Evolutionary conservation across 2,329 filamentous ascomycete genomes (phyloP).

Genomic region (Aspergillus fructus): DNA sequence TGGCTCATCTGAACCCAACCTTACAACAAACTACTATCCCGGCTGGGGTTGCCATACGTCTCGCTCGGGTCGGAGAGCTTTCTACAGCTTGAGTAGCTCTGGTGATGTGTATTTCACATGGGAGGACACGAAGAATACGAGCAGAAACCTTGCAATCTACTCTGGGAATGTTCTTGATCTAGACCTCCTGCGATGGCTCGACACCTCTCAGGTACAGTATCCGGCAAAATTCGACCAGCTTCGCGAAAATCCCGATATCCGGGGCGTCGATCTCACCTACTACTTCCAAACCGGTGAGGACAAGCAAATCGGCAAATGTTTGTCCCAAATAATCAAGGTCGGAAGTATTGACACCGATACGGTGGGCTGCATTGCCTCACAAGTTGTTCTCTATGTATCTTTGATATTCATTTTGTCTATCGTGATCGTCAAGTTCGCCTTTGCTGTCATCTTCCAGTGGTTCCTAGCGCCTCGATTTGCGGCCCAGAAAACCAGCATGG

Average conservation of each 20-base stretch:
- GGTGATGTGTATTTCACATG: slow-evolving; percentile 96
- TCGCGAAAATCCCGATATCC: slow-evolving; percentile 67
- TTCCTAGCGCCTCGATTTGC: slow-evolving; percentile 86
- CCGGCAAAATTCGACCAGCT: slow-evolving; percentile 79
- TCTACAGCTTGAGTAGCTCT: slow-evolving; percentile 69
- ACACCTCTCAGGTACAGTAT: slow-evolving; percentile 72
- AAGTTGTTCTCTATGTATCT: slow-evolving; percentile 93
- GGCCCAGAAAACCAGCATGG: slow-evolving; percentile 80
- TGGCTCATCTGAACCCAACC: slow-evolving; percentile 75
- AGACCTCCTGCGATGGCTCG: slow-evolving; percentile 86
- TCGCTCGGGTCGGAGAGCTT: slow-evolving; percentile 63
- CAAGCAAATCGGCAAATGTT: slow-evolving; percentile 80
- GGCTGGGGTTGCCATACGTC: slow-evolving; percentile 91
- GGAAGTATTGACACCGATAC: slow-evolving; percentile 94
- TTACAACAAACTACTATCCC: slow-evolving; percentile 70
- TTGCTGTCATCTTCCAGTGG: slow-evolving; percentile 94
- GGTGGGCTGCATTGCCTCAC: slow-evolving; percentile 94
- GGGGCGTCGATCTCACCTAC: slow-evolving; percentile 85
- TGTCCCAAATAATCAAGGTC: slow-evolving; percentile 92
- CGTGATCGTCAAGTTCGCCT: slow-evolving; percentile 79
- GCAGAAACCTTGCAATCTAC: slow-evolving; percentile 89
- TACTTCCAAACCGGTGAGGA: slow-evolving; percentile 76
- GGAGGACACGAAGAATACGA: slow-evolving; percentile 86
- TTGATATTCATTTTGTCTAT: slow-evolving; percentile 89
- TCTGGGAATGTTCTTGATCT: slow-evolving; percentile 91